Evolutionary conservation across 2,329 filamentous ascomycete species (phyloP).

Genomic region (Colletotrichum sublineola): DNA sequence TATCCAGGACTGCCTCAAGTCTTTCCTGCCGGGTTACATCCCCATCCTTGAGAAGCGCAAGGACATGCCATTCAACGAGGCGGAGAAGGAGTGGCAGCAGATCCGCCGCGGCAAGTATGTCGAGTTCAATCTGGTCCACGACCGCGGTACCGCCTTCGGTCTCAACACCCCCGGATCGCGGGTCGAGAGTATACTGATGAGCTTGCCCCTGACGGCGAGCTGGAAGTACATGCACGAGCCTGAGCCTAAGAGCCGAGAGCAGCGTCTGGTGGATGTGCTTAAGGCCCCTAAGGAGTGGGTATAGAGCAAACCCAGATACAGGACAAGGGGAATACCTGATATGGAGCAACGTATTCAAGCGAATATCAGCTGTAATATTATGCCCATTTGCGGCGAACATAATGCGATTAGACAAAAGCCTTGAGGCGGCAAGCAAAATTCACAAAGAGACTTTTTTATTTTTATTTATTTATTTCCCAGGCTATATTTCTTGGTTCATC

Average conservation of each 20-base stretch:
- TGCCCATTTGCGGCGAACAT: constrained; percentile 35
- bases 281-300: constrained; percentile 77
- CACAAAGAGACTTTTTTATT: constrained; percentile 25
- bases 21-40: constrained; percentile 91
- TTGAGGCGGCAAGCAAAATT: constrained; percentile 38
- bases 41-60: constrained; percentile 91
- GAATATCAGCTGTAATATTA: constrained; percentile 34
- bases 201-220: constrained; percentile 88
- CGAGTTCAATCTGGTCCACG: constrained; percentile 98
- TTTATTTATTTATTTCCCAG: not conserved
- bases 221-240: constrained; percentile 98
- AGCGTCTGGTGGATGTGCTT: constrained; percentile 81
- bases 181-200: constrained; percentile 98
- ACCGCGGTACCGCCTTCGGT: constrained; percentile 94
- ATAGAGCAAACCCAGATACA: constrained; percentile 50
- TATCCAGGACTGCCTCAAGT: constrained; percentile 84
- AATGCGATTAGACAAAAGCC: constrained; percentile 42
- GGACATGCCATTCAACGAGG: constrained; percentile 88
- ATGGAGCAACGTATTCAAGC: constrained; percentile 27
- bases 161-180: constrained; percentile 91
- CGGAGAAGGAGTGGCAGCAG: constrained; percentile 97
- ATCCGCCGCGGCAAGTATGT: constrained; percentile 94
- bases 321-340: constrained; percentile 16
- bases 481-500: not conserved
- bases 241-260: constrained; percentile 80